Evolutionary conservation across 2,329 filamentous ascomycete genomes (phyloP).

Genomic region (Pseudofabraea citricarpa): DNA sequence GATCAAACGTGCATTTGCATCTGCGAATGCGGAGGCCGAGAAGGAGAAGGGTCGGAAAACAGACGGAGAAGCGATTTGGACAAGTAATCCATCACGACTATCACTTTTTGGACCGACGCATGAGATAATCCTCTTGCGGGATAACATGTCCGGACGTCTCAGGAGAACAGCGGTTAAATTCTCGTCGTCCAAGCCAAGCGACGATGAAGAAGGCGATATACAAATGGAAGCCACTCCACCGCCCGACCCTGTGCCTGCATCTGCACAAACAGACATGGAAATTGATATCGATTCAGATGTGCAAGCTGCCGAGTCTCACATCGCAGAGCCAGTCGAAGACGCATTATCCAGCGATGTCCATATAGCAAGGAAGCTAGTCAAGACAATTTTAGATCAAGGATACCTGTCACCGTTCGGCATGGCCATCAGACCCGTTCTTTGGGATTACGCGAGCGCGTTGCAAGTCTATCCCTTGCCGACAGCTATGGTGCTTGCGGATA

Average conservation of each 20-base stretch:
- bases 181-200: constrained; percentile 37
- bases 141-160: constrained; percentile 78
- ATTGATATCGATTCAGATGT: constrained; percentile 37
- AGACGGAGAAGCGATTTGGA: constrained; percentile 76
- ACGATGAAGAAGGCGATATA: constrained; percentile 30
- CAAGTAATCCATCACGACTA: constrained; percentile 78
- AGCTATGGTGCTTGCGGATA: constrained; percentile 75
- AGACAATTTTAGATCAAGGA: constrained; percentile 87
- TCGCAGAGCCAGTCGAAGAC: constrained; percentile 9
- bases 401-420: constrained; percentile 83
- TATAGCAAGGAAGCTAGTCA: constrained; percentile 73
- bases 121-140: constrained; percentile 81
- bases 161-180: constrained; percentile 73
- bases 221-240: constrained; percentile 13
- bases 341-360: constrained; percentile 31
- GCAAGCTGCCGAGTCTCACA: constrained; percentile 13
- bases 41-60: constrained; percentile 41
- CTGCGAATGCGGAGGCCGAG: constrained; percentile 68
- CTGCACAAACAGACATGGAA: too few species aligned
- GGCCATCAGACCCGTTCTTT: constrained; percentile 74
- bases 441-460: constrained; percentile 76
- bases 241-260: constrained; percentile 7
- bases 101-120: constrained; percentile 83
- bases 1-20: constrained; percentile 73
- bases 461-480: constrained; percentile 87